Percentiles rank a stretch among this genome's conserved stretches.
phyloP scores from a whole-genome alignment of 176 grass and related monocot species.

The Triticum dicoccoides region DNA sequence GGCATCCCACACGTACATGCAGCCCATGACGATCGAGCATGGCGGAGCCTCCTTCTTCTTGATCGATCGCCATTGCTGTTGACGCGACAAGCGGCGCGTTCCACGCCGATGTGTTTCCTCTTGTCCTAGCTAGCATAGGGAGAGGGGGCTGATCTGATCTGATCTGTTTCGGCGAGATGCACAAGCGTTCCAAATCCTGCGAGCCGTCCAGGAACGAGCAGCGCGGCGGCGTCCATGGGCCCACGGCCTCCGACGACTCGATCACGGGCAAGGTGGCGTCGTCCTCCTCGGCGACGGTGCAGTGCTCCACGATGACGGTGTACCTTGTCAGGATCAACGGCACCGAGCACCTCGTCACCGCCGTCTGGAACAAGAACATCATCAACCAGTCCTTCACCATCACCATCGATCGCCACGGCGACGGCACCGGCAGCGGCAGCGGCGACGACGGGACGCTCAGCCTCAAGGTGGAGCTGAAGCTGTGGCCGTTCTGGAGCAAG shows the following conservation, averaged over 20 bases:
- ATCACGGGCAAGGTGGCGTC: conserved; percentile 21
- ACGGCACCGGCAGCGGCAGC: background rate
- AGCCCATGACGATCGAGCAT: conserved; percentile 34
- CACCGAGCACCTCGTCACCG: conserved; percentile 44
- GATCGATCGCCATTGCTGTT: conserved; percentile 18
- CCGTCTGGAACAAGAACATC: conserved; percentile 76
- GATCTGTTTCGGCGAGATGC: conserved; percentile 12
- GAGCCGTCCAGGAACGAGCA: conserved; percentile 40
- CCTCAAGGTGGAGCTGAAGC: conserved; percentile 92
- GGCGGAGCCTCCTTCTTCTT: background rate
- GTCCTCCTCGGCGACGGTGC: conserved; percentile 30
- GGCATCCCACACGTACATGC: background rate
- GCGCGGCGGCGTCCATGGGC: background rate
- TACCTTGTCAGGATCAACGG: conserved; percentile 64
- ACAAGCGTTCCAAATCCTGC: conserved; percentile 46
- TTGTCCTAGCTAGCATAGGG: background rate
- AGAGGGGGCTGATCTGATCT: background rate
- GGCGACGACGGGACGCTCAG: conserved; percentile 26
- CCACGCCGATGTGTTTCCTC: conserved; percentile 15
- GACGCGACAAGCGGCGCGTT: background rate
- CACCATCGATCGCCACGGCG: conserved; percentile 43
- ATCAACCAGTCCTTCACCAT: conserved; percentile 94
- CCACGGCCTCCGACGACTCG: conserved; percentile 49
- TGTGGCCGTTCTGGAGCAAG: conserved; percentile 96
- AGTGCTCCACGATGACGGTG: conserved; percentile 64